Evolutionary conservation across 179 eudicot genomes (phyloP), one percentile per base, ranked within the genome.

Genomic region (Nepenthes alata): DNA sequence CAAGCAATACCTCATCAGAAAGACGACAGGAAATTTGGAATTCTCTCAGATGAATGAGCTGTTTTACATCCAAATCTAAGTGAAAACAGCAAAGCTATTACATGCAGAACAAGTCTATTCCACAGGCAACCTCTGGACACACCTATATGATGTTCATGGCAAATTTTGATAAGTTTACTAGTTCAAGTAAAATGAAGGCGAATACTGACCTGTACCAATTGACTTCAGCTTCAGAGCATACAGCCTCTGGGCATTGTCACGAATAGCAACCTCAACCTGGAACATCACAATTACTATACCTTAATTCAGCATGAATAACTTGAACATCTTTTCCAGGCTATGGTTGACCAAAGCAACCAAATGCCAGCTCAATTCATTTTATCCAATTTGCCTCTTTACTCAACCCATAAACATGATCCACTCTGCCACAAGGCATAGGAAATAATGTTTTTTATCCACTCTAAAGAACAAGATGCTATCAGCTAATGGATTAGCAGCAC

Each of bases 191-290:
- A 56, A 15, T 39, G 13, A 73, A 54, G 35, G 38, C 3, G n/a
- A 55, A 67, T 50, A 70, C 67, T 74, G 38, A 85, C 98, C 94
- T 82, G 81, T 79, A 67, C 69, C 75, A 64, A 93, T 50, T 63
- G 87, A 74, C 52, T 76, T 80, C 56, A 93, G 83, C 74, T 74
- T 87, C 69, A 72, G 68, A 72, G 80, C 83, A 81, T 87, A 93
- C 68, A 93, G 62, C 74, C 83, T 84, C 67, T 93, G 97, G 48
- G 98, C 97, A 82, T 78, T 89, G 76, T 89, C 98, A 60, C 98
- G 90, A 72, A 93, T 73, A 66, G 98, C 98, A 79, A 93, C 84
- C 80, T 89, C 94, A 68, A 93, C 95, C 98, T 93, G 78, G 60
- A 68, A 60, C 50, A 63, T 25, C 48, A 70, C 53, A 37, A 48